Percentiles rank a stretch among this genome's conserved stretches.
These are phyloP conservation scores for Pilobolus umbonatus DNA, from an alignment of 192 early-diverging fungal genomes.

Conservation along the genomic window DNA sequence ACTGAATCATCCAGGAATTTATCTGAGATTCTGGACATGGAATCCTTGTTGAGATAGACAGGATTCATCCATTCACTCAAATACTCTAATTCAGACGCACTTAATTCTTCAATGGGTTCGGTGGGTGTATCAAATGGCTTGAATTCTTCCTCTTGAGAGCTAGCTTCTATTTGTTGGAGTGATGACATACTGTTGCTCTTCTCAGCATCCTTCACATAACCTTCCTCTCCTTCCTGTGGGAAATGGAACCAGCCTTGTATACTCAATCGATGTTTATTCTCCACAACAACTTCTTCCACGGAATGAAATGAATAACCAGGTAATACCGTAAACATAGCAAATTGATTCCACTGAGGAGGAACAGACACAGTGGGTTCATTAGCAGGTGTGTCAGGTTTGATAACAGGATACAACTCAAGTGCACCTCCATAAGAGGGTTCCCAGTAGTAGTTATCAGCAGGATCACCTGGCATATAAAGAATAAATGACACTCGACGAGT, in stretches of 20 bases:
- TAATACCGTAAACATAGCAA: constrained; percentile 72
- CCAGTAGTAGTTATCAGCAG: constrained; percentile 56
- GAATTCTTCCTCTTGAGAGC: constrained; percentile 9
- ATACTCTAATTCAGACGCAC: constrained; percentile 18
- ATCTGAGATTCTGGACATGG: constrained; percentile 52
- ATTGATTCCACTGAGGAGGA: constrained; percentile 70
- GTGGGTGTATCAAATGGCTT: constrained; percentile 34
- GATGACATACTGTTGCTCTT: constrained; percentile 47
- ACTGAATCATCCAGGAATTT: constrained; percentile 63
- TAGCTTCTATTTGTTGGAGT: constrained; percentile 51
- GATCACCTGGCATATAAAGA: constrained; percentile 65
- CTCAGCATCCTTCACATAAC: constrained; percentile 48
- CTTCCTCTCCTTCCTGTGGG: constrained; percentile 66
- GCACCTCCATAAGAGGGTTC: constrained; percentile 61
- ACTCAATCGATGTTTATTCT: constrained; percentile 50
- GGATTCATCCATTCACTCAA: constrained; percentile 59
- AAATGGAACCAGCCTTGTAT: constrained; percentile 81
- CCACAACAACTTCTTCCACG: constrained; percentile 66
- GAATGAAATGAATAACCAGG: constrained; percentile 79
- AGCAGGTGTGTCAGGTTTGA: constrained; percentile 53
- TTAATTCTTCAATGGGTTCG: constrained; percentile 14
- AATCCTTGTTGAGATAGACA: constrained; percentile 49
- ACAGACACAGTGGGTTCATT: constrained; percentile 53
- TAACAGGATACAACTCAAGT: constrained; percentile 71
- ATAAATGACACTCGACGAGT: constrained; percentile 73